These are phyloP conservation scores for Sporothrix curviconia DNA, from an alignment of 2,329 filamentous ascomycete genomes.

Conservation along the genomic window DNA sequence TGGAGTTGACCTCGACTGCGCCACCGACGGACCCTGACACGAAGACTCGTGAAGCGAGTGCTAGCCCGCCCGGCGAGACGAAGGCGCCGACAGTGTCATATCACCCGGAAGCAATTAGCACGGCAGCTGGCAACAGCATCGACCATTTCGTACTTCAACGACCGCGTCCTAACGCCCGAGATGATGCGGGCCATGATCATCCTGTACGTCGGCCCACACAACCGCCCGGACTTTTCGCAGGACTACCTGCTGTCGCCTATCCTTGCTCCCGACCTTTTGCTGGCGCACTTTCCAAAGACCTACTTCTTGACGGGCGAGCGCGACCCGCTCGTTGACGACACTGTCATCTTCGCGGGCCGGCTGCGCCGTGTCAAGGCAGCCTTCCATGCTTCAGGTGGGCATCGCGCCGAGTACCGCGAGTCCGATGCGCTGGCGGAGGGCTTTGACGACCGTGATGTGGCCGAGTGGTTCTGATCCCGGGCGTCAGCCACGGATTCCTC, in stretches of 20 bases:
- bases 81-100: conserved; percentile 36
- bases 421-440: conserved; percentile 39
- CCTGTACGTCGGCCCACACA: conserved; percentile 88
- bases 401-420: conserved; percentile 44
- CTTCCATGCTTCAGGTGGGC: conserved; percentile 41
- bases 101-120: conserved; percentile 58
- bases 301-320: conserved; percentile 93
- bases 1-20: neutral
- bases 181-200: conserved; percentile 99
- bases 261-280: conserved; percentile 74
- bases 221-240: conserved; percentile 83
- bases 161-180: conserved; percentile 87
- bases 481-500: conserved; percentile 87
- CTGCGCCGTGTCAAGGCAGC: conserved; percentile 71
- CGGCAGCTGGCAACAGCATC: conserved; percentile 87
- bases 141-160: conserved; percentile 98
- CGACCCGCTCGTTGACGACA: conserved; percentile 93
- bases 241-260: conserved; percentile 89
- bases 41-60: neutral
- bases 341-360: conserved; percentile 87
- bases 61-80: neutral
- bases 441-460: conserved; percentile 63
- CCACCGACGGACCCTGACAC: neutral
- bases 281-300: conserved; percentile 85
- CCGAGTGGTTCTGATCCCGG: conserved; percentile 82